Evolutionary conservation across 1,284 basidiomycete species (phyloP).

Genomic region (Boletellus deceptivus): DNA sequence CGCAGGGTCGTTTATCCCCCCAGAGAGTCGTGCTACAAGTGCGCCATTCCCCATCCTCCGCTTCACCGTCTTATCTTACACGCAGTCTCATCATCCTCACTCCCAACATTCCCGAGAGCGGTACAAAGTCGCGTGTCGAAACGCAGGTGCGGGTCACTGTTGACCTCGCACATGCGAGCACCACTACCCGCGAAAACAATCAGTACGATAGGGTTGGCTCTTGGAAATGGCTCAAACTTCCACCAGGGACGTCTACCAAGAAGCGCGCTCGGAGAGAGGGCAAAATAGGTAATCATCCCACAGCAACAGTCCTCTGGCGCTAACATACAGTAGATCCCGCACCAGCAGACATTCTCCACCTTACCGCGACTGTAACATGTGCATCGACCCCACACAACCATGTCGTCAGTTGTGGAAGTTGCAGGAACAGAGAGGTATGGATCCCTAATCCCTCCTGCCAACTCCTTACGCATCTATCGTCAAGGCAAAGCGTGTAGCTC

Average conservation of each 20-base stretch:
- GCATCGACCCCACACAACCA: constrained; percentile 75
- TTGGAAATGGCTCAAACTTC: constrained; percentile 82
- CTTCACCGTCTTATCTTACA: constrained; percentile 19
- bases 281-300: constrained; percentile 62
- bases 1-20: constrained; percentile 64
- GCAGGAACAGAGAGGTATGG: constrained; percentile 78
- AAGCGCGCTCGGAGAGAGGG: constrained; percentile 80
- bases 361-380: constrained; percentile 67
- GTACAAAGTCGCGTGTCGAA: constrained; percentile 93
- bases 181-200: constrained; percentile 54
- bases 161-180: constrained; percentile 67
- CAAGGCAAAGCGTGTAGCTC: constrained; percentile 83
- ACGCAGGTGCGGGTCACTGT: constrained; percentile 85
- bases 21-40: constrained; percentile 75
- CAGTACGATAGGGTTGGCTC: constrained; percentile 75
- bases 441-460: constrained; percentile 7
- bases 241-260: constrained; percentile 79
- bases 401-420: constrained; percentile 81
- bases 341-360: constrained; percentile 68
- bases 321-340: constrained; percentile 53
- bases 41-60: constrained; percentile 28
- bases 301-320: constrained; percentile 11
- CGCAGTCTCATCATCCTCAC: constrained; percentile 73
- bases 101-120: constrained; percentile 78
- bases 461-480: constrained; percentile 7